Percentiles rank a stretch among this genome's conserved stretches.
Conservation (phyloP, 2,329 filamentous ascomycete species). For the Stachybotrys echinatus region DNA sequence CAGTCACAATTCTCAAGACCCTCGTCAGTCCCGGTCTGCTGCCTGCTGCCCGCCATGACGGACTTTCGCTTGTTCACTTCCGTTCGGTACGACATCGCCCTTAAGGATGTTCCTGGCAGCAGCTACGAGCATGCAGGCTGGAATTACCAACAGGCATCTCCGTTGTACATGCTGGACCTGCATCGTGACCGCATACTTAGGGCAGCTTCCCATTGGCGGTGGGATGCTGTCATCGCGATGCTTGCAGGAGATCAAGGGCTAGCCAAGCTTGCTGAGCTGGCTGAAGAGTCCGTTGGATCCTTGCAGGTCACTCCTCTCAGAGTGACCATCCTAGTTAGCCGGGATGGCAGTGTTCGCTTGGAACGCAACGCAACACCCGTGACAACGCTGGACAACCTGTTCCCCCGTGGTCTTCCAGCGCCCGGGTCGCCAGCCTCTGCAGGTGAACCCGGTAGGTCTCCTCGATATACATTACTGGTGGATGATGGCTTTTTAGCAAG, state of each 20-base stretch:
- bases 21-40: background rate
- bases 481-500: conserved; percentile 34
- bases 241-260: conserved; percentile 44
- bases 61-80: conserved; percentile 64
- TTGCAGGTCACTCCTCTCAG: conserved; percentile 32
- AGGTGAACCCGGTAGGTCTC: conserved; percentile 17
- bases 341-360: conserved; percentile 40
- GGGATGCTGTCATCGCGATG: conserved; percentile 37
- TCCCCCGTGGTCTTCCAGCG: conserved; percentile 49
- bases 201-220: conserved; percentile 52
- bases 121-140: conserved; percentile 39
- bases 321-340: conserved; percentile 50
- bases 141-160: conserved; percentile 48
- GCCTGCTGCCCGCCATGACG: conserved; percentile 19
- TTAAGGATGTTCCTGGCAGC: conserved; percentile 38
- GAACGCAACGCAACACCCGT: conserved; percentile 30
- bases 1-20: too few relatives aligned
- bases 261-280: conserved; percentile 23
- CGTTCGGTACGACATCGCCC: conserved; percentile 62
- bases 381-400: conserved; percentile 46
- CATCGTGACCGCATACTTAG: conserved; percentile 75
- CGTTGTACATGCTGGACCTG: conserved; percentile 74
- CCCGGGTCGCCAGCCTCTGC: conserved; percentile 23
- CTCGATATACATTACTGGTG: conserved; percentile 37
- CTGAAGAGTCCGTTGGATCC: conserved; percentile 29